These are phyloP conservation scores for Albizia julibrissin DNA, from an alignment of 306 rosid genomes.

Conservation along the genomic window DNA sequence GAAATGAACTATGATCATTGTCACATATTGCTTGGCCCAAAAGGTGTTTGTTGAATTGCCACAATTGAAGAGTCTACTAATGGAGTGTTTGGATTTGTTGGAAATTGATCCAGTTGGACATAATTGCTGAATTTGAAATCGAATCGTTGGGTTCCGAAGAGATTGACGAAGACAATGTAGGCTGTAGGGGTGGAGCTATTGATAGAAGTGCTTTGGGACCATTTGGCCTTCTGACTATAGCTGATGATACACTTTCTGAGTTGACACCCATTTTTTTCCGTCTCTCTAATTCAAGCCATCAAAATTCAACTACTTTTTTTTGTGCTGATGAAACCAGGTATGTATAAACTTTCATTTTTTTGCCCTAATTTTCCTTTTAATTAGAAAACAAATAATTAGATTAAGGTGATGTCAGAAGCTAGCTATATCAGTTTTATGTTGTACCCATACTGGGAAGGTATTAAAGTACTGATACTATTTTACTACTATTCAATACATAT, in stretches of 20 bases:
- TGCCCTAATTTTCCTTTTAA: not conserved
- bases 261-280: conserved; percentile 71
- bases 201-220: conserved; percentile 73
- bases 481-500: not conserved
- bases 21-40: not conserved
- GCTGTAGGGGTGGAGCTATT: conserved; percentile 68
- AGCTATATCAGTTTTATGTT: not conserved
- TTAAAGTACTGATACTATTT: not conserved
- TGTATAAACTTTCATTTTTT: not conserved
- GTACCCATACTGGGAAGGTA: not conserved
- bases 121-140: conserved; percentile 69
- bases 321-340: conserved; percentile 81
- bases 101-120: conserved; percentile 57
- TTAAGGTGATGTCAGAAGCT: not conserved
- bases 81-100: not conserved
- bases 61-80: not conserved
- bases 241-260: conserved; percentile 75
- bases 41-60: conserved; percentile 13
- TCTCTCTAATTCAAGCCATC: conserved; percentile 37
- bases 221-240: conserved; percentile 75
- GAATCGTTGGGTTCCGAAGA: conserved; percentile 36
- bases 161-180: conserved; percentile 23
- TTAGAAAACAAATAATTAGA: not conserved
- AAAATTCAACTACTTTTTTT: conserved; percentile 50
- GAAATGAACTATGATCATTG: not conserved